Conservation (phyloP, 2,329 filamentous ascomycete genomes). For the Pseudocercospora eumusae region DNA sequence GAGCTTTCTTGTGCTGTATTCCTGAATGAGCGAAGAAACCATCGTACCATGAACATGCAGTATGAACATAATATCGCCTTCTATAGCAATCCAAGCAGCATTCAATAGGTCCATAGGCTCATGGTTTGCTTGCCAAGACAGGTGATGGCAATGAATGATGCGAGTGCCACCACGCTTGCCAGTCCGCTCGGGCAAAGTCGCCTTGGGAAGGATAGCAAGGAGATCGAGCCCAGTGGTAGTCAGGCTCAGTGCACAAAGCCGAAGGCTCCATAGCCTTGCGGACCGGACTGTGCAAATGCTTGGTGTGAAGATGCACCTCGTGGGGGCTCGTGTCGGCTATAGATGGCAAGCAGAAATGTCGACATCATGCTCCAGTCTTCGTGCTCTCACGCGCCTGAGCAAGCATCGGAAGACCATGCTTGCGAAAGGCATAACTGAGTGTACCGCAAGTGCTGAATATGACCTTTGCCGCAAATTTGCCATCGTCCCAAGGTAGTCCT, state of each 20-base stretch:
- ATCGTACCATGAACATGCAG: background rate
- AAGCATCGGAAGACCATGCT: background rate
- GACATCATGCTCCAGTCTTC: background rate
- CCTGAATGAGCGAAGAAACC: conserved; percentile 5
- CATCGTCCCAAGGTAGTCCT: too few species aligned
- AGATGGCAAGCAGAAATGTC: background rate
- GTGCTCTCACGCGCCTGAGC: background rate
- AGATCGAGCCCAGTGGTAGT: background rate
- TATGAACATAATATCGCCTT: background rate
- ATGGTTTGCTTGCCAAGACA: background rate
- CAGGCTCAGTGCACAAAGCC: background rate
- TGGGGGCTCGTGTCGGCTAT: background rate
- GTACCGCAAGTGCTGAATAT: too few species aligned
- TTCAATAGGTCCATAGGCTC: background rate
- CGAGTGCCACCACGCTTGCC: background rate
- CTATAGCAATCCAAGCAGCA: background rate
- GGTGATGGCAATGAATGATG: background rate
- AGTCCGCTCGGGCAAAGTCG: conserved; percentile 4
- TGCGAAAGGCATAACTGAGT: background rate
- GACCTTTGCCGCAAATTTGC: too few species aligned
- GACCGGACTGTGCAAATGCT: background rate
- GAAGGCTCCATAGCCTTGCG: background rate
- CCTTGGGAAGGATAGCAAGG: background rate
- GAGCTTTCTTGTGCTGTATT: background rate
- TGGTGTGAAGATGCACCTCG: background rate